Conservation (phyloP, 768 basidiomycete species). For the Pleurotus pulmonarius region DNA sequence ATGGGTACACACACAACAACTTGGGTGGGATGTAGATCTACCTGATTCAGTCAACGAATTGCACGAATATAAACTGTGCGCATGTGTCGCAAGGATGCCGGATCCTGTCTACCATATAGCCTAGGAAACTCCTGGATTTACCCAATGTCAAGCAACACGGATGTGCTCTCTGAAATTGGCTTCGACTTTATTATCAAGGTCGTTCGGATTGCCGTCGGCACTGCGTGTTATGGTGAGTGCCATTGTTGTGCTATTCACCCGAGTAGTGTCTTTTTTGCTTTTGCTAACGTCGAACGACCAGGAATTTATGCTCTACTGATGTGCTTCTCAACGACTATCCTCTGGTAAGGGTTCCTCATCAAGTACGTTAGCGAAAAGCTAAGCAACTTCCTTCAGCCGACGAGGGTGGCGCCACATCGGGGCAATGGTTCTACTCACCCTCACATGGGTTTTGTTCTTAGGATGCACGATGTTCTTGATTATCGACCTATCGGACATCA, state of each 20-base stretch:
- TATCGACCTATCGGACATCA: conserved; percentile 23
- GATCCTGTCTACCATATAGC: too few relatives aligned
- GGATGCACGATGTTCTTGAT: conserved; percentile 22
- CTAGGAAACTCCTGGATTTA: too few relatives aligned
- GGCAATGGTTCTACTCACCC: conserved; percentile 16
- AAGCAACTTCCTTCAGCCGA: conserved; percentile 11
- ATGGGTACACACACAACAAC: too few relatives aligned
- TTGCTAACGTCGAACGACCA: background rate
- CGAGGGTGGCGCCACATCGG: conserved; percentile 11
- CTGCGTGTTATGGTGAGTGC: conserved; percentile 13
- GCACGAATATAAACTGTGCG: too few relatives aligned
- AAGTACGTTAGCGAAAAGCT: background rate
- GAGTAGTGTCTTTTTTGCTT: background rate
- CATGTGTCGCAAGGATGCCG: too few relatives aligned
- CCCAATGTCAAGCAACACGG: conserved; percentile 7
- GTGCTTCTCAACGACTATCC: conserved; percentile 12
- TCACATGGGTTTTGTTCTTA: conserved; percentile 23
- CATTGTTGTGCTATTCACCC: background rate
- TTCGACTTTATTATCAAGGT: conserved; percentile 14
- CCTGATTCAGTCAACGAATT: too few relatives aligned
- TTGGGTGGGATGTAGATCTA: too few relatives aligned
- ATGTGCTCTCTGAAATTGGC: conserved; percentile 12
- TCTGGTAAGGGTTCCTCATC: conserved; percentile 8
- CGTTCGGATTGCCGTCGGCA: conserved; percentile 14
- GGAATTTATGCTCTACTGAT: conserved; percentile 15